phyloP scores from a whole-genome alignment of 2,329 filamentous ascomycete species.

The Moelleriella libera region DNA sequence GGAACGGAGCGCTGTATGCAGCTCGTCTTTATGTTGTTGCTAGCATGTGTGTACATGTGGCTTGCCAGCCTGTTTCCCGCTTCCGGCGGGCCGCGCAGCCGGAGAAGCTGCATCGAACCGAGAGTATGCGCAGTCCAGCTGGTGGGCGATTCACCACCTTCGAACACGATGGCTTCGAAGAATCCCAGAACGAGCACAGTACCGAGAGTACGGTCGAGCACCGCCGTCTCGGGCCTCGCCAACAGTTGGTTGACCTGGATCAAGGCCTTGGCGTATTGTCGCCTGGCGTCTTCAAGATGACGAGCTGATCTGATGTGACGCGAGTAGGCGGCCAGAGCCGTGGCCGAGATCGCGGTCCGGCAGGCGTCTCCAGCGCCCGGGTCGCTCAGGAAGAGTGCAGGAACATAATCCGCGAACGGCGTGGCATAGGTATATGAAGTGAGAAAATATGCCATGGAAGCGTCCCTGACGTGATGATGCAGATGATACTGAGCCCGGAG shows the following conservation, averaged over 20 bases:
- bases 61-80: conserved; percentile 8
- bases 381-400: conserved; percentile 6
- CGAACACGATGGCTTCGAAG: conserved; percentile 14
- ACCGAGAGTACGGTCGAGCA: conserved; percentile 12
- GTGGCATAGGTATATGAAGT: conserved; percentile 12
- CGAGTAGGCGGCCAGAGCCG: conserved; percentile 11
- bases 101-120: conserved; percentile 12
- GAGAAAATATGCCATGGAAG: conserved; percentile 11
- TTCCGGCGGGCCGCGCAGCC: conserved; percentile 10
- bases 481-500: not conserved
- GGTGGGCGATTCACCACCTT: conserved; percentile 9
- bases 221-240: conserved; percentile 6
- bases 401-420: conserved; percentile 11
- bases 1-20: conserved; percentile 10
- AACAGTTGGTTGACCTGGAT: conserved; percentile 7
- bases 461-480: conserved; percentile 2
- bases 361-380: conserved; percentile 6
- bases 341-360: conserved; percentile 9
- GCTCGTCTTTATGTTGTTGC: conserved; percentile 13
- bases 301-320: conserved; percentile 4
- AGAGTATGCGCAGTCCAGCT: conserved; percentile 13
- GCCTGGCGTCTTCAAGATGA: conserved; percentile 8
- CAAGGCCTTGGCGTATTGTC: conserved; percentile 9
- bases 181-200: conserved; percentile 13
- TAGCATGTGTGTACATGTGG: conserved; percentile 11